Evolutionary conservation across 2,329 filamentous ascomycete genomes (phyloP).

Genomic region (Fusarium udum): DNA sequence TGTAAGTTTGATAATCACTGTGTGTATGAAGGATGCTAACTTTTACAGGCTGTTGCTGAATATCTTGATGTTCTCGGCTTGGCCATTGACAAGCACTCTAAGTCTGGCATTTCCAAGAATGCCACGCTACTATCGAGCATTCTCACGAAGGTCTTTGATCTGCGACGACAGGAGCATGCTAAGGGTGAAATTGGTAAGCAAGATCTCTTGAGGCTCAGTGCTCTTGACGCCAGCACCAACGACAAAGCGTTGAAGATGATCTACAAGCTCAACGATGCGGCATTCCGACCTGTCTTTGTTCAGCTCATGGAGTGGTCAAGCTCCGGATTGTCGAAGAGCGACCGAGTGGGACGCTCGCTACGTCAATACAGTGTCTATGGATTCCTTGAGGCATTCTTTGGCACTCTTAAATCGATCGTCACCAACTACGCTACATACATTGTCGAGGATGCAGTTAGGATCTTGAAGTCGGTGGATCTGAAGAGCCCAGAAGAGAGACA

Average conservation of each 20-base stretch:
- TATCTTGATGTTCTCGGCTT: slow-evolving; percentile 74
- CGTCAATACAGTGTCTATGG: slow-evolving; percentile 82
- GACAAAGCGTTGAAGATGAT: slow-evolving; percentile 86
- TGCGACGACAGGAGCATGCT: slow-evolving; percentile 66
- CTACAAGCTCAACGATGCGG: slow-evolving; percentile 93
- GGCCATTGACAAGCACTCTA: slow-evolving; percentile 80
- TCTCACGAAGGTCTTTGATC: slow-evolving; percentile 68
- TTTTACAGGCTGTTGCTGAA: slow-evolving; percentile 69
- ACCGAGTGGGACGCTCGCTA: slow-evolving; percentile 64
- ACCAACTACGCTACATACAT: slow-evolving; percentile 91
- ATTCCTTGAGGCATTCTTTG: slow-evolving; percentile 83
- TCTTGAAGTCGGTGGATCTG: slow-evolving; percentile 65
- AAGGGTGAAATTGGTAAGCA: slow-evolving; percentile 59
- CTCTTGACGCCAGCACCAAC: slow-evolving; percentile 73
- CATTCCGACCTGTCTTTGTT: slow-evolving; percentile 91
- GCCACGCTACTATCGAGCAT: slow-evolving; percentile 73
- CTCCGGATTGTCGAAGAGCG: slow-evolving; percentile 68
- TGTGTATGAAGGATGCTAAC: slow-evolving; percentile 44
- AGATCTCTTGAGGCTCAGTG: slow-evolving; percentile 58
- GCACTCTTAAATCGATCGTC: slow-evolving; percentile 89
- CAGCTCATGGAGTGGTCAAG: slow-evolving; percentile 85
- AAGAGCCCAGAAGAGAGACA: slow-evolving; percentile 58
- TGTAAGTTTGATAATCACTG: slow-evolving; percentile 57
- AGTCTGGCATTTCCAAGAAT: slow-evolving; percentile 81
- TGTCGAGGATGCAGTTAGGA: slow-evolving; percentile 75